Percentiles rank a stretch among this genome's conserved stretches.
Conservation (phyloP, 805 yeast species). For the Wilhelminamyces savonicus region DNA sequence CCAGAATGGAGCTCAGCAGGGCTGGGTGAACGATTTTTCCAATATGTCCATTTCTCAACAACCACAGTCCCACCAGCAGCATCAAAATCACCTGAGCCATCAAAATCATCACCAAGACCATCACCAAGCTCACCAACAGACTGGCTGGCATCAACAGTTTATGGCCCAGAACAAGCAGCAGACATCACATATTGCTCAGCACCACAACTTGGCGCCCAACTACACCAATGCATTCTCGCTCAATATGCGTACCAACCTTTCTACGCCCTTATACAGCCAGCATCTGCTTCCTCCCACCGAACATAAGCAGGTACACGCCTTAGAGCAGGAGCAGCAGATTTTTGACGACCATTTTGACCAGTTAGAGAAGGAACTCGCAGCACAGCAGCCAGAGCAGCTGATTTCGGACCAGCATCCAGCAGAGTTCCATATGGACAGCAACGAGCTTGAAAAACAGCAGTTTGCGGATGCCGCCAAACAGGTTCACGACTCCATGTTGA, state of each 20-base stretch:
- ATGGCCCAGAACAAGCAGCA: constrained; percentile 8
- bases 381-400: constrained; percentile 1
- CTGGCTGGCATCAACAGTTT: constrained; percentile 23
- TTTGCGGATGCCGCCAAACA: constrained; percentile 36
- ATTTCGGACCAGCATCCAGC: constrained; percentile 1
- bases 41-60: constrained; percentile 11
- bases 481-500: constrained; percentile 23
- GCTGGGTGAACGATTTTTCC: constrained; percentile 27
- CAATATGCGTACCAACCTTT: constrained; percentile 14
- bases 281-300: constrained; percentile 10
- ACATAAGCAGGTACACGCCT: constrained; percentile 21
- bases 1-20: constrained; percentile 3
- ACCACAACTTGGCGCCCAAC: constrained; percentile 4
- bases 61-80: constrained; percentile 2
- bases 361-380: constrained; percentile 21
- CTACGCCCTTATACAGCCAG: constrained; percentile 7
- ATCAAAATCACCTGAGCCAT: constrained; percentile 1
- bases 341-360: constrained; percentile 28
- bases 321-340: constrained; percentile 17
- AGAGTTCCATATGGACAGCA: neutral
- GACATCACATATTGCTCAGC: no score
- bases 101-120: constrained; percentile 1
- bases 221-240: constrained; percentile 7
- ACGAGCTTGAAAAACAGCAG: constrained; percentile 22
- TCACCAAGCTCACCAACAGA: constrained; percentile 2